phyloP scores from a whole-genome alignment of 768 basidiomycete species.

The Pleurotus eryngii region DNA sequence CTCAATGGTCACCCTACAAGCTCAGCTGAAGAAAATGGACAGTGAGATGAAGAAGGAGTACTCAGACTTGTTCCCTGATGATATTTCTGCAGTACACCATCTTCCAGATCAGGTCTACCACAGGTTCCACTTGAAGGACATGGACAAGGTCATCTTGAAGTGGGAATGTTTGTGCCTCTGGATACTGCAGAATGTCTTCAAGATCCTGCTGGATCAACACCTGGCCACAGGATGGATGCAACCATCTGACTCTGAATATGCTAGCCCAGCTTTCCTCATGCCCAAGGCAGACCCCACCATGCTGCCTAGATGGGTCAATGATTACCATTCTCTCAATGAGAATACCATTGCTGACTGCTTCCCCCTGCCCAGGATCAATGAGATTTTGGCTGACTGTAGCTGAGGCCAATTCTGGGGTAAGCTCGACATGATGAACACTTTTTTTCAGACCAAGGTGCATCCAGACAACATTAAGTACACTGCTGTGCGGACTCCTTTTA shows the following conservation, averaged over 20 bases:
- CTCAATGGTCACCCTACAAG: not conserved
- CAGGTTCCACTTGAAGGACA: not conserved
- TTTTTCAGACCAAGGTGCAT: too few species aligned
- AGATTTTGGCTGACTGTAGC: too few species aligned
- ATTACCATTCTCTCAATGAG: too few species aligned
- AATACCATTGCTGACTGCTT: too few species aligned
- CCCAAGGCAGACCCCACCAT: too few species aligned
- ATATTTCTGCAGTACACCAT: not conserved
- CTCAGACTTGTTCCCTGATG: not conserved
- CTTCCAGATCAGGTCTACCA: not conserved
- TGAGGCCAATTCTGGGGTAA: too few species aligned
- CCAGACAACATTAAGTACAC: too few species aligned
- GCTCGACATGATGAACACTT: not conserved
- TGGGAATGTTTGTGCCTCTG: not conserved
- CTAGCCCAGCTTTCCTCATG: not conserved
- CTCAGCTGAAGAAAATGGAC: not conserved
- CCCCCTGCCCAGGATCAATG: too few species aligned
- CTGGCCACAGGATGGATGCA: not conserved
- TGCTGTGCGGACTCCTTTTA: too few species aligned
- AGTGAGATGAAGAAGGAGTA: not conserved
- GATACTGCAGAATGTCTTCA: too few species aligned
- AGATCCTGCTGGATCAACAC: not conserved
- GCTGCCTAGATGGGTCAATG: too few species aligned
- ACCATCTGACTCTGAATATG: not conserved
- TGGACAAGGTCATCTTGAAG: not conserved